Evolutionary conservation across 495 filamentous ascomycete genomes (phyloP).

Genomic region (Neurospora terricola): DNA sequence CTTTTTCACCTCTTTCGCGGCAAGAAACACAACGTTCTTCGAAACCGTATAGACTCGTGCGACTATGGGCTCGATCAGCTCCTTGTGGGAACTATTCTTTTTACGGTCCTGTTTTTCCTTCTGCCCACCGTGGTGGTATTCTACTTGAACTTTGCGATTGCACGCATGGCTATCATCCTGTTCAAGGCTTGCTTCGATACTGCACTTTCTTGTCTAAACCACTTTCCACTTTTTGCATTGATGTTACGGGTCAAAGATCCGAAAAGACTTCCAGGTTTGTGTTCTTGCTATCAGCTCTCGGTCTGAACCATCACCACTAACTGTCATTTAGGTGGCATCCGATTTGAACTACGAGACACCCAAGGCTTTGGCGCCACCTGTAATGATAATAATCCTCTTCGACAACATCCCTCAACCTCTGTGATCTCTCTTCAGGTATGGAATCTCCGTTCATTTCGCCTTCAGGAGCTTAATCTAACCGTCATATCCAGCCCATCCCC

Average conservation of each 20-base stretch:
- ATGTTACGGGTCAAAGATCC: constrained; percentile 97
- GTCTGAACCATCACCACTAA: background rate
- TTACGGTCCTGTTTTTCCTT: constrained; percentile 91
- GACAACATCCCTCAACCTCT: constrained; percentile 43
- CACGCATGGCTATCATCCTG: constrained; percentile 88
- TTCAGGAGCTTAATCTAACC: background rate
- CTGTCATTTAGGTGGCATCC: constrained; percentile 58
- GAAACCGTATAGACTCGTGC: constrained; percentile 96
- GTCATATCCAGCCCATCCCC: constrained; percentile 60
- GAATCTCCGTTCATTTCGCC: background rate
- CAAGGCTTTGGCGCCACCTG: constrained; percentile 32
- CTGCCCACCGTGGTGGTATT: constrained; percentile 92
- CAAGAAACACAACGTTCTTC: constrained; percentile 93
- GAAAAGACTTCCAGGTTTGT: constrained; percentile 69
- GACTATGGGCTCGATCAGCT: constrained; percentile 98
- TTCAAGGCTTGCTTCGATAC: constrained; percentile 87
- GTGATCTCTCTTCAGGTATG: constrained; percentile 73
- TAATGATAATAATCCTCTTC: constrained; percentile 22
- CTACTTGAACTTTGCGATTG: constrained; percentile 90
- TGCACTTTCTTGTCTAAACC: constrained; percentile 85
- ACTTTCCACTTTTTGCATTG: constrained; percentile 94
- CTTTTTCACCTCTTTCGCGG: constrained; percentile 97
- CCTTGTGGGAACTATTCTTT: constrained; percentile 90
- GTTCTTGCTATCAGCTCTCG: background rate
- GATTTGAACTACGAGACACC: constrained; percentile 80